A percentile compares a stretch with the other conserved stretches of the same genome.
phyloP scores from a whole-genome alignment of 495 filamentous ascomycete species.

The Neurospora discreta region DNA sequence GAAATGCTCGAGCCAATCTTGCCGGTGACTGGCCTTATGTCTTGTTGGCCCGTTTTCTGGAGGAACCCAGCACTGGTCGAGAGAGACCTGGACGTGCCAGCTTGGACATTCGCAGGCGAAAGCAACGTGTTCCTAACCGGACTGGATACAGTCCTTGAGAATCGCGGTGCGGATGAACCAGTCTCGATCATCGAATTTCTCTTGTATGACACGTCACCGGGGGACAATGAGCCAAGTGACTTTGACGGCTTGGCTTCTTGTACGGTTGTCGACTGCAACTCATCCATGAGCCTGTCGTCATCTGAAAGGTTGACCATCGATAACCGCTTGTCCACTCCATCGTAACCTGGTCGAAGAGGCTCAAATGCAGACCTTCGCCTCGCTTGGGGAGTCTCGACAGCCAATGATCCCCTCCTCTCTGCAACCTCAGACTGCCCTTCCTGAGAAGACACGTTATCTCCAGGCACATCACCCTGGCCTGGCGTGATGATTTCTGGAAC shows the following conservation, averaged over 20 bases:
- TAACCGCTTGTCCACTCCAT: slow-evolving; percentile 35
- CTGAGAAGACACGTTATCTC: background rate
- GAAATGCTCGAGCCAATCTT: slow-evolving; percentile 84
- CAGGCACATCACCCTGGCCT: background rate
- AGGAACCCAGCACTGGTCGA: slow-evolving; percentile 36
- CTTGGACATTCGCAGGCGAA: slow-evolving; percentile 26
- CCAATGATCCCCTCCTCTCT: slow-evolving; percentile 2
- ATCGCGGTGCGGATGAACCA: slow-evolving; percentile 8
- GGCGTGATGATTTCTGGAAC: slow-evolving; percentile 10
- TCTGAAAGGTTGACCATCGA: slow-evolving; percentile 59
- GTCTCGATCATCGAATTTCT: slow-evolving; percentile 12
- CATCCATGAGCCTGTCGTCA: slow-evolving; percentile 83
- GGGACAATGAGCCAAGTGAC: slow-evolving; percentile 41
- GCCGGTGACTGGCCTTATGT: slow-evolving; percentile 54
- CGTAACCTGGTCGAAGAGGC: slow-evolving; percentile 42
- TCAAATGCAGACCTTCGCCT: slow-evolving; percentile 41
- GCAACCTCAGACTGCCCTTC: background rate
- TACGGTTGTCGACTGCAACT: slow-evolving; percentile 70
- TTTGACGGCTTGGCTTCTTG: slow-evolving; percentile 78
- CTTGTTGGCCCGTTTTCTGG: slow-evolving; percentile 37
- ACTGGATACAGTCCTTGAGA: slow-evolving; percentile 35
- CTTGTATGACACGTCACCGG: background rate
- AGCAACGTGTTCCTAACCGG: slow-evolving; percentile 33
- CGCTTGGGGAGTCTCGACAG: slow-evolving; percentile 19
- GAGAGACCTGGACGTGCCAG: slow-evolving; percentile 31